phyloP scores from a whole-genome alignment of 148 eudicot species.

The Suaeda aralocaspica region DNA sequence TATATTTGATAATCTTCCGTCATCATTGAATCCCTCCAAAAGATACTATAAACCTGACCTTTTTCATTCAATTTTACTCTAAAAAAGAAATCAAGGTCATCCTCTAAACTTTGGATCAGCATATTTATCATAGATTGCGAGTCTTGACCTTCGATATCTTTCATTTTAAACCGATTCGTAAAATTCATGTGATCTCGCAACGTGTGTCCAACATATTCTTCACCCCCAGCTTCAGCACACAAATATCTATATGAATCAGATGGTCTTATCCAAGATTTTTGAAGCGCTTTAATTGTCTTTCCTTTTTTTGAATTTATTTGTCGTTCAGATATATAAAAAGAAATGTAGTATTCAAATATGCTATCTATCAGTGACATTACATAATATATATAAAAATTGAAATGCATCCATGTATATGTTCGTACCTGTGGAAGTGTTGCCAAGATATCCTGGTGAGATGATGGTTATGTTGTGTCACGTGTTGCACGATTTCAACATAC shows the following conservation, averaged over 20 bases:
- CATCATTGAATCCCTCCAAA: neutral
- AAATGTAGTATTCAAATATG: too few relatives aligned
- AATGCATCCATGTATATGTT: too few relatives aligned
- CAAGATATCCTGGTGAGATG: too few relatives aligned
- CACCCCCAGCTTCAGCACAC: neutral
- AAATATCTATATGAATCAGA: neutral
- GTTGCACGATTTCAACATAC: too few relatives aligned
- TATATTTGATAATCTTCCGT: neutral
- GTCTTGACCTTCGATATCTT: neutral
- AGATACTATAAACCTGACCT: neutral
- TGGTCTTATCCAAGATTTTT: neutral
- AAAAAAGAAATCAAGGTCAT: neutral
- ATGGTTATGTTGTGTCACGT: too few relatives aligned
- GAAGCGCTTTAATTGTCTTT: neutral
- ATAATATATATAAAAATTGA: too few relatives aligned
- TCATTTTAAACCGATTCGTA: neutral
- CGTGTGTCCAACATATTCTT: neutral
- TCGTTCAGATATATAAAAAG: too few relatives aligned
- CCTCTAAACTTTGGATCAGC: neutral
- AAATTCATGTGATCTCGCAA: neutral
- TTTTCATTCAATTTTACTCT: neutral
- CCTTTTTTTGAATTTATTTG: too few relatives aligned
- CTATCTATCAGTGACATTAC: too few relatives aligned
- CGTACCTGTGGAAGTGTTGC: too few relatives aligned
- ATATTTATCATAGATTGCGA: neutral